Percentiles rank a stretch among this genome's conserved stretches.
Evolutionary conservation across 2,329 filamentous ascomycete species (phyloP).

Genomic region (Zarea fungicola): DNA sequence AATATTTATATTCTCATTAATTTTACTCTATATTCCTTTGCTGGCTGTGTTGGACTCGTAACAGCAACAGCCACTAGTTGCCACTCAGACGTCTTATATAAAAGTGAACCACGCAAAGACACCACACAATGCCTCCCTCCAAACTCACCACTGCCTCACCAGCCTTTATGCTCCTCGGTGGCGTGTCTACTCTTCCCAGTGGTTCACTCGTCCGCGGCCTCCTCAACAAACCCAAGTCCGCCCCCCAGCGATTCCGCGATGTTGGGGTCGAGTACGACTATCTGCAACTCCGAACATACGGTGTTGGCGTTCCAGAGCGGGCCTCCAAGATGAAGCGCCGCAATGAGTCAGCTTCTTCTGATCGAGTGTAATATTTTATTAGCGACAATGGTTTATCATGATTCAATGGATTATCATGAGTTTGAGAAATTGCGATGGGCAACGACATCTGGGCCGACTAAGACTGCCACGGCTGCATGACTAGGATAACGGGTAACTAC

Average conservation of each 20-base stretch:
- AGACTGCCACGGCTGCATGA: too few species aligned
- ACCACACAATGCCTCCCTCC: constrained; percentile 7
- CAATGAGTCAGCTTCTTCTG: too few species aligned
- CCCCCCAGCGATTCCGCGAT: constrained; percentile 2
- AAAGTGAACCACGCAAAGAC: not conserved
- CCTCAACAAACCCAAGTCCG: constrained; percentile 9
- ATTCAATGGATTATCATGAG: too few species aligned
- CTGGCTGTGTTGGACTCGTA: not conserved
- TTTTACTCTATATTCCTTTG: not conserved
- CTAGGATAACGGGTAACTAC: too few species aligned
- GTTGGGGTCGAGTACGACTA: constrained; percentile 9
- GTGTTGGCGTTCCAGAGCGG: constrained; percentile 5
- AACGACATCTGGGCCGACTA: too few species aligned
- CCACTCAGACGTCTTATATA: not conserved
- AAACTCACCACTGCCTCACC: constrained; percentile 15
- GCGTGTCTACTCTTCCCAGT: constrained; percentile 19
- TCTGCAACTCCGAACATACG: constrained; percentile 5
- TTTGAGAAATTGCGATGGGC: too few species aligned
- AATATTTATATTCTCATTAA: not conserved
- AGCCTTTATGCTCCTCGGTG: constrained; percentile 18
- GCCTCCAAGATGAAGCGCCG: constrained; percentile 5
- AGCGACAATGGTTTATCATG: not conserved
- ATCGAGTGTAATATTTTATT: too few species aligned
- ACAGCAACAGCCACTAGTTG: not conserved
- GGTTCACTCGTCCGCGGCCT: constrained; percentile 18